Evolutionary conservation across 2,329 filamentous ascomycete species (phyloP), one percentile per base, ranked within the genome.

Genomic region (Aspergillus ruber): DNA sequence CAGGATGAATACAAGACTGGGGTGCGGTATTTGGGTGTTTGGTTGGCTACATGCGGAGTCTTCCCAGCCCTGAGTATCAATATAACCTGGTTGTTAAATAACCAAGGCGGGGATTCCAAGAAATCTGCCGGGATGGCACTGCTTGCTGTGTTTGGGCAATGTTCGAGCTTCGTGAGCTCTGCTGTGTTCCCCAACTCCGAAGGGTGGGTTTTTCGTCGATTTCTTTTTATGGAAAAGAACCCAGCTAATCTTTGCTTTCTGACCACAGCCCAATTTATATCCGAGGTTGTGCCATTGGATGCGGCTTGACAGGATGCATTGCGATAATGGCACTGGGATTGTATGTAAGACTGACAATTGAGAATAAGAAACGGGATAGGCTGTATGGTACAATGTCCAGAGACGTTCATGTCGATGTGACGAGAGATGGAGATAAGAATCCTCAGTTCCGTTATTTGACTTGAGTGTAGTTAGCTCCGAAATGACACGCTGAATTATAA

Each of bases 11-110:
- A 39, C 7, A 55, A 52, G 21, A 59, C 58, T 1, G 62, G 57
- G 1, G 56, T 57, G 2, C 59, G 71, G 4, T 74, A 74, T 52
- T 51, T 62, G 0, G 71, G 63, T 1, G 55, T 70, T 0, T 73
- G 60, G 53, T 56, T 73, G 17, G 70, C 69, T 6, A 57, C 56
- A 0, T 57, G 52, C 13, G 59, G 59, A 1, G 49, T 61, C 0
- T 60, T 59, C 18, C 59, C 59, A 3, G 54, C 58, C 0, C 49
- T 60, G 2, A 40, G 51, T 3, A 53, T 59, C 2, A 61, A 59
- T 42, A 53, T 60, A 2, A 58, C 57, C n/a, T 61, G 58, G 58
- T 13, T 60, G 21, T n/a, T 59, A 21, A 58, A 61, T 33, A 61
- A 61, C 18, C 55, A 61, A 17, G 58, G 55, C 1, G 55, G 55